Percentiles rank a stretch among this genome's conserved stretches.
phyloP scores from a whole-genome alignment of 495 filamentous ascomycete genomes.

The Pyrenopolyporus hunteri region DNA sequence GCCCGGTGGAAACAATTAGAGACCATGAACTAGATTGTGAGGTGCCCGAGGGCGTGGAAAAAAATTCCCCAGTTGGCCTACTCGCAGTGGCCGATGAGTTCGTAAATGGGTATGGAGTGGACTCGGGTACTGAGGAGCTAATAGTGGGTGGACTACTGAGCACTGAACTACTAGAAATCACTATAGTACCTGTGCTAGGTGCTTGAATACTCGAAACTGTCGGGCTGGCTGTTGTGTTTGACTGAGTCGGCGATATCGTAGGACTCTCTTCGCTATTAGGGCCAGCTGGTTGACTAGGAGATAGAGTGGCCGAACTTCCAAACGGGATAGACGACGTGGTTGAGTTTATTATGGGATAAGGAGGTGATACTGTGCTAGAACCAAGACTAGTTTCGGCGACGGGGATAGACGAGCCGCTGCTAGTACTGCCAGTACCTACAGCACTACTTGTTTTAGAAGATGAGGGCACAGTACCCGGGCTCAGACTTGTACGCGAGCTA shows the following conservation, averaged over 20 bases:
- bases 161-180: not conserved
- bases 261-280: constrained; percentile 4
- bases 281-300: constrained; percentile 1
- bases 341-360: constrained; percentile 13
- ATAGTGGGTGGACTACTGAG: not conserved
- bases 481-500: constrained; percentile 27
- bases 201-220: constrained; percentile 1
- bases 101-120: constrained; percentile 27
- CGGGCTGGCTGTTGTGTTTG: not conserved
- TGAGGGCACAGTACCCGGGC: constrained; percentile 13
- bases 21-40: constrained; percentile 9
- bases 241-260: not conserved
- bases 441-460: constrained; percentile 3
- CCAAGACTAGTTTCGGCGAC: not conserved
- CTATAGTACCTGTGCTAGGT: not conserved
- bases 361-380: constrained; percentile 8
- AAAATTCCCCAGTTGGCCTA: constrained; percentile 6
- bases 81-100: constrained; percentile 30
- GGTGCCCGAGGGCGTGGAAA: constrained; percentile 2
- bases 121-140: not conserved
- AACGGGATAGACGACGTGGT: constrained; percentile 15
- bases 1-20: constrained; percentile 2
- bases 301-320: constrained; percentile 2
- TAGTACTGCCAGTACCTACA: constrained; percentile 16
- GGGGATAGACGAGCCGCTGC: constrained; percentile 7